phyloP scores from a whole-genome alignment of 2,329 filamentous ascomycete genomes.

The Phialophora macrospora region DNA sequence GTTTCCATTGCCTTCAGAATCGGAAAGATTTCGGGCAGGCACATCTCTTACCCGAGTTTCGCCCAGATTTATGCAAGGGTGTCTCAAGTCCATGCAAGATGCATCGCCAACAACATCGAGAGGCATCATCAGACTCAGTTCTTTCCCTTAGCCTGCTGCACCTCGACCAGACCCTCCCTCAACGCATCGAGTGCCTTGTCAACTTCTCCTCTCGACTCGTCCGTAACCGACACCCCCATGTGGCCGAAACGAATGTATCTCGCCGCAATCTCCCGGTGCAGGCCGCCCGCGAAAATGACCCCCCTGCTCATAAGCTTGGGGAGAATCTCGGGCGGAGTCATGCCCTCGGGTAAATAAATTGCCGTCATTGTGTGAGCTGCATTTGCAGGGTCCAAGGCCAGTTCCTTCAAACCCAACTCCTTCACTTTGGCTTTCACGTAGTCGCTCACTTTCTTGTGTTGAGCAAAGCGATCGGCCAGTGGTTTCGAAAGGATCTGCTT shows the following conservation, averaged over 20 bases:
- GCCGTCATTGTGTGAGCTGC: constrained; percentile 98
- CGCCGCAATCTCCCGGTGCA: constrained; percentile 92
- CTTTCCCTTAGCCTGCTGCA: constrained; percentile 62
- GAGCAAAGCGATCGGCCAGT: constrained; percentile 79
- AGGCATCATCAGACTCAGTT: background rate
- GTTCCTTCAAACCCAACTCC: constrained; percentile 82
- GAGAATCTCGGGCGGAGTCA: constrained; percentile 80
- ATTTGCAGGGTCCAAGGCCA: constrained; percentile 82
- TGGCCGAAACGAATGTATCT: constrained; percentile 97
- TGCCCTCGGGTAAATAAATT: constrained; percentile 86
- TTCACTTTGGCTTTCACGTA: constrained; percentile 82
- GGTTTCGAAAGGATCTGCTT: constrained; percentile 82
- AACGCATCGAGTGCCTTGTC: constrained; percentile 81
- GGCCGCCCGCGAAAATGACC: constrained; percentile 89
- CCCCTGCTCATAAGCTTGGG: constrained; percentile 84
- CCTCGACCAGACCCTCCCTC: constrained; percentile 74
- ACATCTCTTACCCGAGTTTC: background rate
- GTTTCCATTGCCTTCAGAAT: too few species aligned
- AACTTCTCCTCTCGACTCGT: constrained; percentile 78
- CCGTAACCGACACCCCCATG: constrained; percentile 92
- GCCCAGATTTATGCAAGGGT: background rate
- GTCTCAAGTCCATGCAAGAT: background rate
- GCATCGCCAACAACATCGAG: background rate
- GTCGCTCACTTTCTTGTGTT: constrained; percentile 78
- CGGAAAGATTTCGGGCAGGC: background rate